Conservation (phyloP, 2,329 filamentous ascomycete genomes). For the Epichloe glyceriae region DNA sequence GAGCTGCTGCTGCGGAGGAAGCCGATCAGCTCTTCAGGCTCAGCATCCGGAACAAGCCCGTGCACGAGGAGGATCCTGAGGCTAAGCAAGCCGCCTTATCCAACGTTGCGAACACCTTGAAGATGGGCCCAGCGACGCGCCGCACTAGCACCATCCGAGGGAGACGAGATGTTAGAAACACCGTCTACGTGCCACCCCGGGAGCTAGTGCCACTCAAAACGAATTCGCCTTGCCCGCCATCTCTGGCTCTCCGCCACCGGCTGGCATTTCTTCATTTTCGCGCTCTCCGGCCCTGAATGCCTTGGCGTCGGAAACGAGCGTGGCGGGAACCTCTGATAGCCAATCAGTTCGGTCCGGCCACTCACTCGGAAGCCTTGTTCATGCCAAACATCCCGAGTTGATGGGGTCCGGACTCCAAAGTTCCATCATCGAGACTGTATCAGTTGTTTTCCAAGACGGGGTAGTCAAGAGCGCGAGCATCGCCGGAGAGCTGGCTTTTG, state of each 20-base stretch:
- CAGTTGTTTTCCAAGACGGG: constrained; percentile 66
- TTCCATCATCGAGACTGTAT: constrained; percentile 87
- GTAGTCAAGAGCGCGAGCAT: constrained; percentile 59
- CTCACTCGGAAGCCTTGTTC: constrained; percentile 55
- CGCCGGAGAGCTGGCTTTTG: constrained; percentile 78
- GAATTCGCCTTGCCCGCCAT: constrained; percentile 1
- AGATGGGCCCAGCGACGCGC: constrained; percentile 51
- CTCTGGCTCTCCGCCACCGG: constrained; percentile 8
- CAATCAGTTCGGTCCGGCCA: constrained; percentile 84
- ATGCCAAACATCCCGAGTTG: constrained; percentile 72
- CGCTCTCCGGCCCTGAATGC: constrained; percentile 37
- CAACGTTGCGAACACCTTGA: constrained; percentile 61
- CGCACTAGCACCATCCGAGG: constrained; percentile 70
- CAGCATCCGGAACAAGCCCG: constrained; percentile 65
- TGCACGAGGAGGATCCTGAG: constrained; percentile 64
- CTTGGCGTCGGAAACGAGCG: constrained; percentile 50
- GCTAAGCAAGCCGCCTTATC: constrained; percentile 62
- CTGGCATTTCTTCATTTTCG: constrained; percentile 9
- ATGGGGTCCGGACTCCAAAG: constrained; percentile 68
- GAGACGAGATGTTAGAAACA: constrained; percentile 82
- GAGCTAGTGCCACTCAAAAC: not conserved
- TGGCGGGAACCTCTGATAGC: constrained; percentile 58
- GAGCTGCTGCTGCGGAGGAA: constrained; percentile 45
- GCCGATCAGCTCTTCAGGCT: constrained; percentile 62
- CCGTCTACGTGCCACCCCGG: constrained; percentile 57